Evolutionary conservation across 2,329 filamentous ascomycete genomes (phyloP), one percentile per base, ranked within the genome.

Genomic region (Nothopassalora personata): DNA sequence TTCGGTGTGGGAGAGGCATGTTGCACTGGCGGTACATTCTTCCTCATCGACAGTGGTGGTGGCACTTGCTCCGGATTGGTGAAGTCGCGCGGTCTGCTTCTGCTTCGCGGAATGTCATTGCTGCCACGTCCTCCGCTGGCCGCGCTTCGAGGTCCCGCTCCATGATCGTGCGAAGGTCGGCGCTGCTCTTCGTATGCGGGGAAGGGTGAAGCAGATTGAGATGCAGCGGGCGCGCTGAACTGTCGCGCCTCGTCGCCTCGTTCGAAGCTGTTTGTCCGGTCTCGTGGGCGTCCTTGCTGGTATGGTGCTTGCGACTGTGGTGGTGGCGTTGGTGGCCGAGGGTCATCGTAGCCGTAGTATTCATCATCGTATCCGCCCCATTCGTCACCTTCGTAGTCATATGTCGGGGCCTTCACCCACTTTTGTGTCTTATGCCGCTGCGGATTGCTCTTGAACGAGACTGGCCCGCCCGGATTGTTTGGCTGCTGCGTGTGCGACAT

Each of bases 371-470:
- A 79, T 47, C 84, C 88, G 36, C 91, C 93, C 92, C 93, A 97
- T 70, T 96, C 93, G 68, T 95, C 91, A 63, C 92, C 93, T 69
- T 93, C 92, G 71, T 97, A 97, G 71, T 85, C 89, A 67, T 89
- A 86, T 59, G 85, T 81, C 74, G 92, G 93, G 36, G 93, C 93
- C 69, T 96, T 88, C 39, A 93, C 88, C 93, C 93, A 97, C 83
- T 96, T 96, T 76, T 87, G 89, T 57, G 92, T 97, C 77, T 96
- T 96, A 57, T 86, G 83, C 62, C 93, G 86, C 75, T 90, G 93
- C 52, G 97, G 86, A 73, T 96, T 95, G 54, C 91, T 85, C 72
- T 89, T 88, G 76, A 92, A 96, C 28, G 81, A 83, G 30, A 82
- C 74, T 28, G 62, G 62, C 18, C 39, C 58, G 27, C 53, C 54